Evolutionary conservation across 2,329 filamentous ascomycete species (phyloP), one percentile per base, ranked within the genome.

Genomic region (Botrytis tulipae): DNA sequence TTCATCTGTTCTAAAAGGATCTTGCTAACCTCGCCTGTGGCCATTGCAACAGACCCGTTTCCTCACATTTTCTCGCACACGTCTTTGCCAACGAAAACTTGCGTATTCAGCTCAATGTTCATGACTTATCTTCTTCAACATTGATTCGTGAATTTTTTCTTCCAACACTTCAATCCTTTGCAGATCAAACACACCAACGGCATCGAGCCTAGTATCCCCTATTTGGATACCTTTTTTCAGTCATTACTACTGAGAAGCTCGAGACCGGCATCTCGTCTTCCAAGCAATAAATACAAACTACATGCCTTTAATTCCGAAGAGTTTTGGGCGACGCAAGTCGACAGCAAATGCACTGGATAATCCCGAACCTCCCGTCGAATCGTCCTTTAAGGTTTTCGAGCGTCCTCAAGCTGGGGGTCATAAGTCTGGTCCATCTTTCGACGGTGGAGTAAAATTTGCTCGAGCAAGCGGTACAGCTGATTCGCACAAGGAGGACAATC

Each of bases 291-390:
- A 75, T 74, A 73, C 59, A 75, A 75, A 76, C 80, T 79, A 80
- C 69, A 82, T 82, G 80, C 80, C 80, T 79, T 81, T 78, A 76
- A 80, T 81, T 75, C 77, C 80, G 46, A 81, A 78, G 74, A 76
- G 71, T 42, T 82, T 82, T 73, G 79, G 78, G 73, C 78, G 80
- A 76, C 80, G 80, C 68, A 81, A 80, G 79, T 80, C 79, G 72
- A 75, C 76, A 75, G 77, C 76, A 48, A 81, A 80, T 75, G 77
- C 74, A 67, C 73, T 81, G 51, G 80, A 81, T 29, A 76, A 78
- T 62, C 74, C 72, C 32, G 72, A 71, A 32, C 42, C 78, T 40
- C 71, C 76, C 67, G 74, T 72, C 44, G 78, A 80, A 72, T 75
- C 75, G 54, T 77, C 79, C 37, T 82, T 82, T 74, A 81, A 80